Conservation (phyloP, 495 filamentous ascomycete species). For the Collariella sp. region DNA sequence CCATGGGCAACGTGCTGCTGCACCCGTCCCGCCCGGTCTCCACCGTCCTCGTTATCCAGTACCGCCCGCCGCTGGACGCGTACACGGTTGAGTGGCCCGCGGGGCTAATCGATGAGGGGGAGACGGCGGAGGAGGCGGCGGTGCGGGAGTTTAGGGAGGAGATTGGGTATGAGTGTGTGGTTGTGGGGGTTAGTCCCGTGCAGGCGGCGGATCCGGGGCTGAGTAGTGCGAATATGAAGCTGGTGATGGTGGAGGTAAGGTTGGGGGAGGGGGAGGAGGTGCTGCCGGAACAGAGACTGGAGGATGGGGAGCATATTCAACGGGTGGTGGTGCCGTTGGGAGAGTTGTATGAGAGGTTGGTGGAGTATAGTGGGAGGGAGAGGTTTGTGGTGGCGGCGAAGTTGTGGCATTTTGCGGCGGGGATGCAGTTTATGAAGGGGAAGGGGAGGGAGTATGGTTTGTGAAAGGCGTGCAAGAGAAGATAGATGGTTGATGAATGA, state of each 20-base stretch:
- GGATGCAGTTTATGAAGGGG: constrained; percentile 35
- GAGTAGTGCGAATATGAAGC: constrained; percentile 69
- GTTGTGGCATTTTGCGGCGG: constrained; percentile 38
- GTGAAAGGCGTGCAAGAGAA: too few species aligned
- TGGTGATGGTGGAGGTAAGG: constrained; percentile 73
- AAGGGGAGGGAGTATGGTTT: constrained; percentile 26
- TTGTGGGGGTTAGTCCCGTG: constrained; percentile 27
- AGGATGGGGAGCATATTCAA: constrained; percentile 80
- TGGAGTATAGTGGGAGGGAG: constrained; percentile 35
- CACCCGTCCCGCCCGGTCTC: constrained; percentile 40
- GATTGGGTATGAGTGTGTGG: constrained; percentile 58
- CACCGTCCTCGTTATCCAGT: constrained; percentile 51
- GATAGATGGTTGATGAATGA: too few species aligned
- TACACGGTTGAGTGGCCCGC: constrained; percentile 77
- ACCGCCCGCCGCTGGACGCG: constrained; percentile 69
- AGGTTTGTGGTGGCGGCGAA: constrained; percentile 34
- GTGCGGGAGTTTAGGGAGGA: constrained; percentile 84
- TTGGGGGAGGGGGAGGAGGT: constrained; percentile 48
- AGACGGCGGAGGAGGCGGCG: constrained; percentile 69
- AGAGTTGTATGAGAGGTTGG: constrained; percentile 43
- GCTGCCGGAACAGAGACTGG: constrained; percentile 56
- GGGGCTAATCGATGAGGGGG: constrained; percentile 69
- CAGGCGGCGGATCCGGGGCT: constrained; percentile 53
- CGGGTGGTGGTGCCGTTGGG: constrained; percentile 63
- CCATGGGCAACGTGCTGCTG: constrained; percentile 46